phyloP scores from a whole-genome alignment of 1,284 basidiomycete genomes.

The Pholiota adiposa region DNA sequence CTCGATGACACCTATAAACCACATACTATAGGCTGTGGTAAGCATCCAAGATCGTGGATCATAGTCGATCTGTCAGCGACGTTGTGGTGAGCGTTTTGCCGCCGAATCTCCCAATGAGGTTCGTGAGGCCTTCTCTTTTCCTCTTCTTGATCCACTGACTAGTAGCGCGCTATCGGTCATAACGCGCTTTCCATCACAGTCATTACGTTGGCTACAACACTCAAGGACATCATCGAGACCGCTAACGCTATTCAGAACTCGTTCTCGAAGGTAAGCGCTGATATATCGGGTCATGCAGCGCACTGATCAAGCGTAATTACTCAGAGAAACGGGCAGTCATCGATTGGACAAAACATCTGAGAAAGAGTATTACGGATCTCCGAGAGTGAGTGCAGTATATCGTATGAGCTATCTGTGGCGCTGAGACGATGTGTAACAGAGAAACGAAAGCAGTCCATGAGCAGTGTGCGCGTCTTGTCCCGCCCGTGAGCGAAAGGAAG shows the following conservation, averaged over 20 bases:
- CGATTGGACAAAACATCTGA: neutral
- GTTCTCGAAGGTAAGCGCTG: conserved; percentile 2
- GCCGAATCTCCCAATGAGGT: neutral
- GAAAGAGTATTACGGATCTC: neutral
- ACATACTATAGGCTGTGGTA: no score
- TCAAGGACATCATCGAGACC: conserved; percentile 4
- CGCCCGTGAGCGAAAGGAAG: neutral
- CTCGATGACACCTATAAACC: no score
- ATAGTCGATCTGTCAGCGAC: no score
- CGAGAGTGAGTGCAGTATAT: neutral
- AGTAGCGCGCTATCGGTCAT: no score
- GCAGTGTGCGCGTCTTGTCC: neutral
- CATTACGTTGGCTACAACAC: neutral
- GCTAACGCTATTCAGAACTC: neutral
- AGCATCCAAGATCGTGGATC: no score
- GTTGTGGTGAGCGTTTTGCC: neutral
- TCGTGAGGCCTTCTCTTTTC: neutral
- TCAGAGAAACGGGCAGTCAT: no score
- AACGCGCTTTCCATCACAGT: conserved; percentile 5
- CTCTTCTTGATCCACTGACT: conserved; percentile 1
- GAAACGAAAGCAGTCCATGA: neutral
- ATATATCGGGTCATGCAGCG: neutral
- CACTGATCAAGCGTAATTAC: no score
- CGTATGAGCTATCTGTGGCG: neutral
- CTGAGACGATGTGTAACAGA: neutral